These are phyloP conservation scores for Stagonosporopsis tanaceti DNA, from an alignment of 2,329 filamentous ascomycete genomes.

Conservation along the genomic window DNA sequence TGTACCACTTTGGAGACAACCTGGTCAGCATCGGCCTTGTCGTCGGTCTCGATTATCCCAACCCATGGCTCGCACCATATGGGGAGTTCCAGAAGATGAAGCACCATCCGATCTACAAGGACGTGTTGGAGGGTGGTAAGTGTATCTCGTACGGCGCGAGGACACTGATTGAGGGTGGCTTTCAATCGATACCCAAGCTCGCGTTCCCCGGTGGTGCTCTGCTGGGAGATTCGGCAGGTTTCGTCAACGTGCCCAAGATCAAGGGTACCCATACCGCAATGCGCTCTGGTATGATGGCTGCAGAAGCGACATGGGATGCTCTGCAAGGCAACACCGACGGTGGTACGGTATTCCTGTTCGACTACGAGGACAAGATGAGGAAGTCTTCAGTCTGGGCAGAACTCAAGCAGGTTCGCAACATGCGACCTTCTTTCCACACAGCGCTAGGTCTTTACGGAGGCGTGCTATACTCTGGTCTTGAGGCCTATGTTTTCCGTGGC, in stretches of 20 bases:
- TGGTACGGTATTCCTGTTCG: slow-evolving; percentile 86
- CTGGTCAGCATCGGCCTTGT: slow-evolving; percentile 91
- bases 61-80: slow-evolving; percentile 96
- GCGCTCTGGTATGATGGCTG: slow-evolving; percentile 96
- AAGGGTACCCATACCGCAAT: slow-evolving; percentile 98
- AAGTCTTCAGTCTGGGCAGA: slow-evolving; percentile 92
- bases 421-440: slow-evolving; percentile 92
- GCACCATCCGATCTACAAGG: slow-evolving; percentile 89
- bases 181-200: slow-evolving; percentile 96
- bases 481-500: slow-evolving; percentile 87
- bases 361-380: slow-evolving; percentile 90
- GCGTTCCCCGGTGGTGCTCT: slow-evolving; percentile 95
- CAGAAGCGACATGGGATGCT: slow-evolving; percentile 86
- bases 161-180: slow-evolving; percentile 91
- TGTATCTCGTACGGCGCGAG: slow-evolving; percentile 96
- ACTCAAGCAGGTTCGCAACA: slow-evolving; percentile 93
- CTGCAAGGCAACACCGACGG: slow-evolving; percentile 64
- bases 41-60: slow-evolving; percentile 91
- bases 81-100: slow-evolving; percentile 98
- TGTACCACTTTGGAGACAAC: slow-evolving; percentile 99
- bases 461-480: slow-evolving; percentile 89
- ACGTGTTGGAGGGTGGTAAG: slow-evolving; percentile 91
- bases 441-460: slow-evolving; percentile 89
- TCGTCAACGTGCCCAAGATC: slow-evolving; percentile 97
- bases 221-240: slow-evolving; percentile 94